Evolutionary conservation across 441 rosid genomes (phyloP).

Genomic region (Populus hybrid): DNA sequence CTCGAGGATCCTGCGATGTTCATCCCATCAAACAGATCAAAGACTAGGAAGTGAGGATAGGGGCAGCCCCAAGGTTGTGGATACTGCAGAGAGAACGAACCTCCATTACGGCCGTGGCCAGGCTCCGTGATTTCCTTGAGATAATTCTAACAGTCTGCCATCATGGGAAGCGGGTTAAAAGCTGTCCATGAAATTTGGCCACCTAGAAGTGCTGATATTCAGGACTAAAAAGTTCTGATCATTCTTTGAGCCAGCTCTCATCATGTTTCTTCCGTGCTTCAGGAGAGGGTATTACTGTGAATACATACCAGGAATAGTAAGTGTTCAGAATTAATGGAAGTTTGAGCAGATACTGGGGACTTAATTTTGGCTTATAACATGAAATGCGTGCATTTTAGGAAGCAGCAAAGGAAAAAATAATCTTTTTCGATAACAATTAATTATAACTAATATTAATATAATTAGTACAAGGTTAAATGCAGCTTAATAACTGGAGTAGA

Average conservation of each 20-base stretch:
- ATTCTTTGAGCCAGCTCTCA: conserved; percentile 76
- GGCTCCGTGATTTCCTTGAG: conserved; percentile 58
- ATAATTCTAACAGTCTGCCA: conserved; percentile 70
- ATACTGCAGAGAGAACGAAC: conserved; percentile 76
- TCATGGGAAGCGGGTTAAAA: conserved; percentile 49
- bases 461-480: not conserved
- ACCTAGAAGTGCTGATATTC: conserved; percentile 47
- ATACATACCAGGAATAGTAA: not conserved
- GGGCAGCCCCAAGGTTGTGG: conserved; percentile 92
- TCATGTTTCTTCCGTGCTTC: conserved; percentile 75
- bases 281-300: conserved; percentile 61
- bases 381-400: not conserved
- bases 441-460: too few species aligned
- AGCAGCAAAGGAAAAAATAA: not conserved
- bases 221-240: conserved; percentile 63
- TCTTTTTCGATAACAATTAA: too few species aligned
- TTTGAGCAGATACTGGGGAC: not conserved
- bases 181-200: conserved; percentile 93
- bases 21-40: conserved; percentile 73
- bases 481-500: not conserved
- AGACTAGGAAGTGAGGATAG: conserved; percentile 62
- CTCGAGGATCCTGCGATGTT: conserved; percentile 71
- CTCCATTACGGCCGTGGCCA: conserved; percentile 79
- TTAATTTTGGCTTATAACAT: not conserved
- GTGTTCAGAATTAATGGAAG: not conserved